Conservation (phyloP, 306 rosid genomes). For the Pyrus communis region DNA sequence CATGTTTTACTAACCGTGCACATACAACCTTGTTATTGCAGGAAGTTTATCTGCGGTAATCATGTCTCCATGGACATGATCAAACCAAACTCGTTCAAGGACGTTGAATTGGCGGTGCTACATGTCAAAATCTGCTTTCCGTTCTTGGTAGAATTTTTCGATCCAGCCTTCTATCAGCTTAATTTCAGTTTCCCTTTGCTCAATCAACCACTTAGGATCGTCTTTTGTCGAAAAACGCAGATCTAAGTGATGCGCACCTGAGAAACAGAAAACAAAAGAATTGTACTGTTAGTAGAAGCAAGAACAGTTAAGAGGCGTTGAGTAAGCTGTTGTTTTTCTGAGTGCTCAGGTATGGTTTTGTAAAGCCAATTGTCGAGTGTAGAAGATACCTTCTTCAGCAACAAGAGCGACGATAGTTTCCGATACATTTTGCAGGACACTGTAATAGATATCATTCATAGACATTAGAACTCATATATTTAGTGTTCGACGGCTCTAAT, state of each 20-base stretch:
- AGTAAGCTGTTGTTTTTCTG: background rate
- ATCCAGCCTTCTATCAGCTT: conserved; percentile 68
- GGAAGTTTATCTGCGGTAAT: too few species aligned
- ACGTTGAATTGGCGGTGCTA: conserved; percentile 2
- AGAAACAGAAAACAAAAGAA: background rate
- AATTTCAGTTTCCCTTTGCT: conserved; percentile 61
- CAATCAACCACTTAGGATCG: conserved; percentile 74
- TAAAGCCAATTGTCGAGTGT: background rate
- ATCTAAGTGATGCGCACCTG: conserved; percentile 83
- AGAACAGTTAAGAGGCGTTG: background rate
- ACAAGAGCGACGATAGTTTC: conserved; percentile 64
- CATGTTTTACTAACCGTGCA: too few species aligned
- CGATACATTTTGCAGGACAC: conserved; percentile 68
- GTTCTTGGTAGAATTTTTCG: conserved; percentile 30
- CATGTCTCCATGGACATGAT: background rate
- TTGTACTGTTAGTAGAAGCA: too few species aligned
- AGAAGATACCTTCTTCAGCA: conserved; percentile 59
- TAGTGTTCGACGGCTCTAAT: background rate
- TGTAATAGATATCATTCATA: conserved; percentile 32
- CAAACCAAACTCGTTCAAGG: background rate
- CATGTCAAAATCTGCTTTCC: conserved; percentile 16
- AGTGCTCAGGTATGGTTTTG: background rate
- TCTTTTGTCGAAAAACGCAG: conserved; percentile 56
- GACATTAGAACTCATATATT: background rate
- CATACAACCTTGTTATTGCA: too few species aligned